These are phyloP conservation scores for Sequoia sempervirens DNA, from an alignment of 75 land plant genomes.

Conservation along the genomic window DNA sequence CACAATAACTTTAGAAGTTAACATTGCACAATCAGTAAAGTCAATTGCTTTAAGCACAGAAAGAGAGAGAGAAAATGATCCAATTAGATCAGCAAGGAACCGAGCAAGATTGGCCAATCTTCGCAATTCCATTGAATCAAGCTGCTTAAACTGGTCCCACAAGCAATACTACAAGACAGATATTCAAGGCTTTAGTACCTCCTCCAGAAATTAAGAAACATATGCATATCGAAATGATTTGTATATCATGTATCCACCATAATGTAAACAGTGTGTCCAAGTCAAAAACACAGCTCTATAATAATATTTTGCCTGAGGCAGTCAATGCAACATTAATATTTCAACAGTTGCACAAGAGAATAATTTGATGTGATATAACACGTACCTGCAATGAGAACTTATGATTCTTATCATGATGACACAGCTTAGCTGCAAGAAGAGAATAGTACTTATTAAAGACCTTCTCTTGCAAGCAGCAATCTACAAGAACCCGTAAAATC, in stretches of 20 bases:
- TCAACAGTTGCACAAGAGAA: neutral
- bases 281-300: neutral
- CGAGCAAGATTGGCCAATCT: slow-evolving; percentile 71
- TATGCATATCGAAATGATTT: neutral
- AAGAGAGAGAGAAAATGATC: slow-evolving; percentile 63
- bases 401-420: slow-evolving; percentile 91
- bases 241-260: neutral
- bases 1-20: slow-evolving; percentile 64
- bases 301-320: neutral
- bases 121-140: slow-evolving; percentile 64
- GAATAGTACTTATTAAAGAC: slow-evolving; percentile 86
- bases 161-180: slow-evolving; percentile 58
- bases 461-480: slow-evolving; percentile 92
- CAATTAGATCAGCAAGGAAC: slow-evolving; percentile 67
- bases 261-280: neutral
- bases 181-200: neutral
- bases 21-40: slow-evolving; percentile 30
- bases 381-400: slow-evolving; percentile 91
- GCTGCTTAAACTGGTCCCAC: slow-evolving; percentile 96
- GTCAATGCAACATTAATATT: neutral
- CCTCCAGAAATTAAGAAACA: neutral
- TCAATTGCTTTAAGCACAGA: slow-evolving; percentile 75
- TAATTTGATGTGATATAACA: neutral
- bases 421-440: slow-evolving; percentile 74
- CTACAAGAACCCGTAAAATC: slow-evolving; percentile 83